These are phyloP conservation scores for Russula abietina DNA, from an alignment of 768 basidiomycete genomes.

Conservation along the genomic window DNA sequence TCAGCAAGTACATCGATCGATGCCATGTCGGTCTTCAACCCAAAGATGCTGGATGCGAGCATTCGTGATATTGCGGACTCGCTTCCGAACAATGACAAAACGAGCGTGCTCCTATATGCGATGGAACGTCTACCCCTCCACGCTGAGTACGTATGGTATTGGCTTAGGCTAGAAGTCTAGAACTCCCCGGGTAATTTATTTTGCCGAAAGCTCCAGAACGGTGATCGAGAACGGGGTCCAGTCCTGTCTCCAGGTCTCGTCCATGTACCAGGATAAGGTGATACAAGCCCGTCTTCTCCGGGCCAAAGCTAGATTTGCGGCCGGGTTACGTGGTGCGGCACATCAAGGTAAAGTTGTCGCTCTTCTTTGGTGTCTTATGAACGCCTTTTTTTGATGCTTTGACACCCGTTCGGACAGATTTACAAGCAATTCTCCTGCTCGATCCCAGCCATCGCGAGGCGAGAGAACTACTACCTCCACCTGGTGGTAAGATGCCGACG, in stretches of 20 bases:
- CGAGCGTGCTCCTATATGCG: conserved; percentile 68
- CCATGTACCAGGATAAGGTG: conserved; percentile 44
- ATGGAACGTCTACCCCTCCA: conserved; percentile 74
- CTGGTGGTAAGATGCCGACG: conserved; percentile 1
- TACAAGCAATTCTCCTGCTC: conserved; percentile 52
- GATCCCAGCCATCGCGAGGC: conserved; percentile 71
- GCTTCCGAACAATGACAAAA: conserved; percentile 60
- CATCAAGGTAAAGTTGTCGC: conserved; percentile 47
- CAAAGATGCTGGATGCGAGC: conserved; percentile 70
- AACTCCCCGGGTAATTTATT: not conserved
- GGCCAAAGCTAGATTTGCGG: conserved; percentile 58
- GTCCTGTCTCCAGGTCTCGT: conserved; percentile 56
- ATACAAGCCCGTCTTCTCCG: conserved; percentile 60
- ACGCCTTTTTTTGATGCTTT: not conserved
- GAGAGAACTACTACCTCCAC: conserved; percentile 48
- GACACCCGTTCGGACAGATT: conserved; percentile 37
- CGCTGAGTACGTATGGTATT: conserved; percentile 38
- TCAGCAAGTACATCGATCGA: conserved; percentile 1
- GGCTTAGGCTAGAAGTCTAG: too few species aligned
- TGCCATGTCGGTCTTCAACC: conserved; percentile 61
- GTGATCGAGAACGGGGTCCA: conserved; percentile 71
- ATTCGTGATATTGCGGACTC: conserved; percentile 59
- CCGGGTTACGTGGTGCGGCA: conserved; percentile 54
- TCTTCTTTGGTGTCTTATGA: not conserved
- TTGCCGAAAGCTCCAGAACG: conserved; percentile 42